These are phyloP conservation scores for Saturnispora zaruensis DNA, from an alignment of 805 yeast species.

Conservation along the genomic window DNA sequence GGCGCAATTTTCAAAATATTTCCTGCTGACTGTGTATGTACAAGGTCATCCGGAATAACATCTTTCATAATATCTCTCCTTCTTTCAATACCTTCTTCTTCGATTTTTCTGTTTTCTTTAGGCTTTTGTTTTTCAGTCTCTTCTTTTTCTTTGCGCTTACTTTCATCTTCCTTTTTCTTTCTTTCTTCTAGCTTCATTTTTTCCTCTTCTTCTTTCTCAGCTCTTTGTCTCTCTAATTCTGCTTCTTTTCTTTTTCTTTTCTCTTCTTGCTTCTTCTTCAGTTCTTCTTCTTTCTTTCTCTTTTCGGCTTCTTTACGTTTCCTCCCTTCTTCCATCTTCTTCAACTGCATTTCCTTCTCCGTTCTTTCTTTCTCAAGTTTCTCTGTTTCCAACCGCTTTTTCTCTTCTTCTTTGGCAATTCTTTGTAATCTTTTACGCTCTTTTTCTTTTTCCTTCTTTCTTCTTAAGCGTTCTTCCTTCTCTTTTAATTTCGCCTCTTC, in stretches of 20 bases:
- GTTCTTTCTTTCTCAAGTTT: slow-evolving; percentile 38
- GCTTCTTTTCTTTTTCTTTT: slow-evolving; percentile 34
- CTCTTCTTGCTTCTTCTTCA: slow-evolving; percentile 22
- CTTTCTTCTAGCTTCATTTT: slow-evolving; percentile 30
- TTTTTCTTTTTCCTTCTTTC: slow-evolving; percentile 59
- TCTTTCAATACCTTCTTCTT: background rate
- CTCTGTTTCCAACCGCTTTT: slow-evolving; percentile 39
- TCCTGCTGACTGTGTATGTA: background rate
- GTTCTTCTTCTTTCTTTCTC: slow-evolving; percentile 30
- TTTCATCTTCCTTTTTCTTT: slow-evolving; percentile 24
- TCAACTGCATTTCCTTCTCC: slow-evolving; percentile 34
- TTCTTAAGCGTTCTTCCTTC: slow-evolving; percentile 55
- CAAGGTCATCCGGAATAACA: background rate
- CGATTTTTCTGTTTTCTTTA: slow-evolving; percentile 4
- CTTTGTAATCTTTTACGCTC: slow-evolving; percentile 61
- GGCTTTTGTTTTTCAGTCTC: background rate
- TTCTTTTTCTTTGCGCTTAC: slow-evolving; percentile 15
- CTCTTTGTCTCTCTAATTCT: slow-evolving; percentile 31
- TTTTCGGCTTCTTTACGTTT: slow-evolving; percentile 35
- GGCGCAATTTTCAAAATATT: too few relatives aligned
- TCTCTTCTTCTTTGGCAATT: slow-evolving; percentile 54
- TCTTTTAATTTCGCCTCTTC: slow-evolving; percentile 59
- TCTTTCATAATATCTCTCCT: background rate
- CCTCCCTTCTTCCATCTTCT: slow-evolving; percentile 40
- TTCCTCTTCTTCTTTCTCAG: slow-evolving; percentile 31